Evolutionary conservation across 2,329 filamentous ascomycete species (phyloP).

Genomic region (Penicillium sp.): DNA sequence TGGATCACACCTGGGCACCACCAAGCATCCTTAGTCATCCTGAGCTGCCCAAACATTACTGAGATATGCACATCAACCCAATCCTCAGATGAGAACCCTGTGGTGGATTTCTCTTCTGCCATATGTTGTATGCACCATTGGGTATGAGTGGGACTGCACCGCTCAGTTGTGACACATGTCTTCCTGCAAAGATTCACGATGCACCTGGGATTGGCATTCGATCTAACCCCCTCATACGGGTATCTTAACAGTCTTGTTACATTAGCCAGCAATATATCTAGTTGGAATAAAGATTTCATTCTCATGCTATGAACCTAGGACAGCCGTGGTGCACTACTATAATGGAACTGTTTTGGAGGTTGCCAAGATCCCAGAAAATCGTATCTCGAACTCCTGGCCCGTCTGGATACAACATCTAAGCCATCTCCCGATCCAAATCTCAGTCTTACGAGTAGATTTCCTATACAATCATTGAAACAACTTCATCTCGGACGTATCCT

Average conservation of each 20-base stretch:
- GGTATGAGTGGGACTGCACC: too few relatives aligned
- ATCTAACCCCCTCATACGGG: constrained; percentile 14
- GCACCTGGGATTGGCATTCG: constrained; percentile 14
- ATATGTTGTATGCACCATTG: too few relatives aligned
- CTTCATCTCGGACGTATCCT: background rate
- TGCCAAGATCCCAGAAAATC: constrained; percentile 9
- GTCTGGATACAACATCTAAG: background rate
- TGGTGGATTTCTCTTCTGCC: too few relatives aligned
- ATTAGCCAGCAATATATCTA: background rate
- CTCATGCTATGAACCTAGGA: constrained; percentile 1
- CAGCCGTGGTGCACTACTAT: constrained; percentile 10
- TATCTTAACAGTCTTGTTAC: constrained; percentile 1
- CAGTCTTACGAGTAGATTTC: background rate
- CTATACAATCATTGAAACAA: background rate
- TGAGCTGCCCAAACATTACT: too few relatives aligned
- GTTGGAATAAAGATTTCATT: too few relatives aligned
- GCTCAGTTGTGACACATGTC: too few relatives aligned
- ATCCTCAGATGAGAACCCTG: too few relatives aligned
- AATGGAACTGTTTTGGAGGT: constrained; percentile 15
- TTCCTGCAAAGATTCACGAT: background rate
- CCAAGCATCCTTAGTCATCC: too few relatives aligned
- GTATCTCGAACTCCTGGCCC: constrained; percentile 14
- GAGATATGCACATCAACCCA: too few relatives aligned
- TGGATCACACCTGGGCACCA: too few relatives aligned
- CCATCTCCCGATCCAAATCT: background rate